These are phyloP conservation scores for Omphalea diandra DNA, from an alignment of 441 rosid species.

Conservation along the genomic window DNA sequence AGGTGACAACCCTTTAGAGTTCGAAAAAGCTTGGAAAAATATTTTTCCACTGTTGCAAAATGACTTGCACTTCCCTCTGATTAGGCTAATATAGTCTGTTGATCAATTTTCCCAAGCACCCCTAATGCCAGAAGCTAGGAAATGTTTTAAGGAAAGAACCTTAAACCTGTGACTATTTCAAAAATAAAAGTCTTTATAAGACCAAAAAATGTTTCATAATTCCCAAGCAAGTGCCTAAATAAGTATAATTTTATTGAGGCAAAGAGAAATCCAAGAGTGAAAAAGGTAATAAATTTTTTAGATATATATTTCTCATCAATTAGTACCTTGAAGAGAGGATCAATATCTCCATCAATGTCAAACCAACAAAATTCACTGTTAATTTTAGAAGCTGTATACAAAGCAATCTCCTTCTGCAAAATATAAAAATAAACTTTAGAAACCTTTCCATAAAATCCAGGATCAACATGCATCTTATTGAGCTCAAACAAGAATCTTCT, in stretches of 20 bases:
- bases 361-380: constrained; percentile 86
- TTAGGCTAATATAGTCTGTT: too few relatives aligned
- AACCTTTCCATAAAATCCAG: constrained; percentile 1
- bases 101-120: too few relatives aligned
- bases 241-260: background rate
- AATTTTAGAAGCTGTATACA: constrained; percentile 88
- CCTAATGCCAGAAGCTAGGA: too few relatives aligned
- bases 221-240: background rate
- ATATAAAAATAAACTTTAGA: constrained; percentile 21
- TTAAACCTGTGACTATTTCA: background rate
- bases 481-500: background rate
- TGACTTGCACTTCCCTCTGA: too few relatives aligned
- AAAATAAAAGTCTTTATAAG: background rate
- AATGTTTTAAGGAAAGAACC: too few relatives aligned
- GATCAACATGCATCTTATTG: background rate
- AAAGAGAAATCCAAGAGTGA: constrained; percentile 2
- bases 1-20: too few relatives aligned
- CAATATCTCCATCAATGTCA: constrained; percentile 92
- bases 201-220: background rate
- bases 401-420: constrained; percentile 95
- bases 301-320: background rate
- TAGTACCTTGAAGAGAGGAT: constrained; percentile 93
- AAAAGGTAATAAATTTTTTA: background rate
- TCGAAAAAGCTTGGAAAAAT: too few relatives aligned
- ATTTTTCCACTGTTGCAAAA: too few relatives aligned